Evolutionary conservation across 768 basidiomycete genomes (phyloP), one percentile per base, ranked within the genome.

Genomic region (Suillus sp.): DNA sequence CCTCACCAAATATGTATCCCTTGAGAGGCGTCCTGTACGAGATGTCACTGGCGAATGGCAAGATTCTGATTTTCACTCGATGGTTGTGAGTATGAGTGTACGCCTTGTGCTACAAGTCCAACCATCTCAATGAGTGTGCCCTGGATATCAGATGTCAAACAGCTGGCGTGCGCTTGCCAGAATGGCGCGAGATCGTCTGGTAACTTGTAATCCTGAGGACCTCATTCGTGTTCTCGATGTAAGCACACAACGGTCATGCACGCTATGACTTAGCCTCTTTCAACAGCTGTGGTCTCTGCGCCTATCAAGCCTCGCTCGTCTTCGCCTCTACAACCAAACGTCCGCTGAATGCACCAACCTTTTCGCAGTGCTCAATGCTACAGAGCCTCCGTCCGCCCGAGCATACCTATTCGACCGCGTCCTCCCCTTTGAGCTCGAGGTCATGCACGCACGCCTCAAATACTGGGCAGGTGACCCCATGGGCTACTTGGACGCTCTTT

Each of bases 311-410:
- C 84, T 95, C 34, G 86, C 92, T 51, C 88, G 92, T 20, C 83
- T 95, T 51, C 87, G 92, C 53, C 84, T 95, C 54, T 93, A 89
- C 79, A 93, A 93, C 72, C 92, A 95, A 72, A 88, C 88, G n/a
- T 84, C 90, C 1, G 90, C 91, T 27, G 92, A 95, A 76, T 90
- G 89, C 72, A 87, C 84, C 11, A 92, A 92, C 75, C 82, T 95
- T 27, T 94, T 91, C 73, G 77, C 84, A 20, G 87, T 88, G 30
- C 83, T 94, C 53, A 82, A 85, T 64, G 79, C 81, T 35, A 82
- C 89, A 51, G 82, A 85, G 61, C 82, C 86, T 1, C 66, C 73
- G 0, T 77, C 84, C 18, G 76, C 85, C 1, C 87, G 85, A 25
- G 72, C 76, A 50, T 86, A 85, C 71, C 79, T 92, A 51, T 86